phyloP scores from a whole-genome alignment of 2,329 filamentous ascomycete genomes.

The Ophiostoma sp. region DNA sequence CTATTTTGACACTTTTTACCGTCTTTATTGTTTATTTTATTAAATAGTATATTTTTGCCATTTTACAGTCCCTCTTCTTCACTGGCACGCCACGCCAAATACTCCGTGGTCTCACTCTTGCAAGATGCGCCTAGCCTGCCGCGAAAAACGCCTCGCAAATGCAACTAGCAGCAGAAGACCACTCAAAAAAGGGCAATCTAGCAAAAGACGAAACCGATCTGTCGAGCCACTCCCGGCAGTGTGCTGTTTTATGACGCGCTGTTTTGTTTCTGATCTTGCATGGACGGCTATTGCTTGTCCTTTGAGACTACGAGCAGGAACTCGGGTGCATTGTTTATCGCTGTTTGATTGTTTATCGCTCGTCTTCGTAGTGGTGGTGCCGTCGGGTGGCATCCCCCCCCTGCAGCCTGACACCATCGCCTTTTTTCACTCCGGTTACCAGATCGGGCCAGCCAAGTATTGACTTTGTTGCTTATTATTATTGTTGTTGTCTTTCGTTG shows the following conservation, averaged over 20 bases:
- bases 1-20: too few relatives aligned
- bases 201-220: background rate
- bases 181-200: background rate
- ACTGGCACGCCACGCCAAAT: background rate
- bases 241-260: background rate
- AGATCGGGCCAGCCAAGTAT: too few relatives aligned
- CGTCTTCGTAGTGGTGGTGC: too few relatives aligned
- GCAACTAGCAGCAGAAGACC: background rate
- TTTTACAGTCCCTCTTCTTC: background rate
- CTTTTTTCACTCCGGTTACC: too few relatives aligned
- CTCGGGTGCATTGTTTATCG: too few relatives aligned
- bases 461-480: too few relatives aligned
- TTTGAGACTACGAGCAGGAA: too few relatives aligned
- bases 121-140: conserved; percentile 21
- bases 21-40: background rate
- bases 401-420: too few relatives aligned
- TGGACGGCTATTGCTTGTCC: too few relatives aligned
- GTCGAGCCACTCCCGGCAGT: background rate
- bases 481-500: too few relatives aligned
- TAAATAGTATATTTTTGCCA: background rate
- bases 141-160: conserved; percentile 22
- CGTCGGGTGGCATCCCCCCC: too few relatives aligned
- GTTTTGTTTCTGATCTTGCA: background rate
- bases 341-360: too few relatives aligned
- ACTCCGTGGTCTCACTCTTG: background rate